These are phyloP conservation scores for Immersiella caudata DNA, from an alignment of 495 filamentous ascomycete species.

Conservation along the genomic window DNA sequence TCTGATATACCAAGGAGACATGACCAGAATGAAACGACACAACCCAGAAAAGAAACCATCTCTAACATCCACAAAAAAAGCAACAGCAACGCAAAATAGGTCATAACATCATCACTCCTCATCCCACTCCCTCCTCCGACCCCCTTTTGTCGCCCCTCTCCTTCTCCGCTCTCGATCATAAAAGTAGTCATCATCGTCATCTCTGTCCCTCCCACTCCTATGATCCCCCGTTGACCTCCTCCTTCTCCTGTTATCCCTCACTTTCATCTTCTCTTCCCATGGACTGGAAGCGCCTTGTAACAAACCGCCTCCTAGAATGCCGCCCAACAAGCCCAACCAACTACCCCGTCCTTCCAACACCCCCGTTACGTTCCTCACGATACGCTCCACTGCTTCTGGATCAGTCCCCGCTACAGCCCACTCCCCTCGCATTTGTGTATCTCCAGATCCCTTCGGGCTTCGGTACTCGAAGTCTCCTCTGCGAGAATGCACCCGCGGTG, in stretches of 20 bases:
- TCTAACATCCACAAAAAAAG: neutral
- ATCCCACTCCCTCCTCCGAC: conserved; percentile 22
- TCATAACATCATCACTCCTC: conserved; percentile 22
- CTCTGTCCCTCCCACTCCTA: conserved; percentile 8
- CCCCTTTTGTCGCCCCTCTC: conserved; percentile 19
- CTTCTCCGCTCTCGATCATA: conserved; percentile 26
- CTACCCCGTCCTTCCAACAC: conserved; percentile 37
- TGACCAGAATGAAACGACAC: conserved; percentile 13
- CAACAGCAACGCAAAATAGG: conserved; percentile 13
- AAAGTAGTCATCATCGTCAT: conserved; percentile 27
- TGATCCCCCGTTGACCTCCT: conserved; percentile 9
- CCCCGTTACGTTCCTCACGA: conserved; percentile 38
- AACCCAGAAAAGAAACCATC: conserved; percentile 6
- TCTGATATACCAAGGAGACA: conserved; percentile 9
- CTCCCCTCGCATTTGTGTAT: conserved; percentile 28
- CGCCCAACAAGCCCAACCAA: conserved; percentile 35
- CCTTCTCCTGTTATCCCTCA: neutral
- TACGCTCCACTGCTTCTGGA: conserved; percentile 34
- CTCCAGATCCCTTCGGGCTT: conserved; percentile 16
- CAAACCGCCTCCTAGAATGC: conserved; percentile 31
- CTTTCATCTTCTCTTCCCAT: neutral
- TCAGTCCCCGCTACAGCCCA: conserved; percentile 41
- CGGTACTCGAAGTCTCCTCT: conserved; percentile 38
- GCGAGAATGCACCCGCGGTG: conserved; percentile 22
- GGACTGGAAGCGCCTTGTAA: conserved; percentile 24